These are phyloP conservation scores for Acmispon strigosus DNA, from an alignment of 306 rosid genomes.

Conservation along the genomic window DNA sequence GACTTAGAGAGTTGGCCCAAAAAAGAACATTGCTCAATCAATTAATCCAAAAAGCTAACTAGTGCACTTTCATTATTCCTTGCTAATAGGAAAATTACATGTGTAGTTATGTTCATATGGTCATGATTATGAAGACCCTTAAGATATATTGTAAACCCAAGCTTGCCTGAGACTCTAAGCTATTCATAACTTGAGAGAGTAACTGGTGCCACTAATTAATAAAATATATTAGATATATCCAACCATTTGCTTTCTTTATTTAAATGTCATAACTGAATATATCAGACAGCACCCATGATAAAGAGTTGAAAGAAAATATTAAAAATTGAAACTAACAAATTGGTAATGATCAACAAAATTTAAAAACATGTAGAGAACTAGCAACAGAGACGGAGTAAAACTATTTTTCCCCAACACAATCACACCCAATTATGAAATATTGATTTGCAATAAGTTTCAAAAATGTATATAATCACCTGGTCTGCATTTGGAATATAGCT, in stretches of 20 bases:
- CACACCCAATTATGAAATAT: not conserved
- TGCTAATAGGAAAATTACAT: not conserved
- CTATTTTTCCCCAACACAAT: not conserved
- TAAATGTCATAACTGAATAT: not conserved
- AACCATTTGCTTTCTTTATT: not conserved
- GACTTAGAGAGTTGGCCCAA: not conserved
- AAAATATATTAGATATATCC: not conserved
- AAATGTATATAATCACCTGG: slow-evolving; percentile 43
- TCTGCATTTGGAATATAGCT: slow-evolving; percentile 66
- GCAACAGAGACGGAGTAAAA: not conserved
- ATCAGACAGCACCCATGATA: not conserved
- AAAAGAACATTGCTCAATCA: not conserved
- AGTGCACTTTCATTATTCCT: not conserved
- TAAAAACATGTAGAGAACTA: not conserved
- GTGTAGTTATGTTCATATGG: not conserved
- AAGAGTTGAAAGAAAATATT: not conserved
- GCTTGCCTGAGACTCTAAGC: not conserved
- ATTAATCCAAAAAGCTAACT: not conserved
- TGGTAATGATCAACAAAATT: not conserved
- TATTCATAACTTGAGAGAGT: not conserved
- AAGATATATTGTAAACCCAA: not conserved
- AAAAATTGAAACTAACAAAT: not conserved
- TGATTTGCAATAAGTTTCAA: not conserved
- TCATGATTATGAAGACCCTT: not conserved
- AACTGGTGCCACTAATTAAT: not conserved